phyloP scores from a whole-genome alignment of 2,329 filamentous ascomycete species.

The Rutstroemia sp. region DNA sequence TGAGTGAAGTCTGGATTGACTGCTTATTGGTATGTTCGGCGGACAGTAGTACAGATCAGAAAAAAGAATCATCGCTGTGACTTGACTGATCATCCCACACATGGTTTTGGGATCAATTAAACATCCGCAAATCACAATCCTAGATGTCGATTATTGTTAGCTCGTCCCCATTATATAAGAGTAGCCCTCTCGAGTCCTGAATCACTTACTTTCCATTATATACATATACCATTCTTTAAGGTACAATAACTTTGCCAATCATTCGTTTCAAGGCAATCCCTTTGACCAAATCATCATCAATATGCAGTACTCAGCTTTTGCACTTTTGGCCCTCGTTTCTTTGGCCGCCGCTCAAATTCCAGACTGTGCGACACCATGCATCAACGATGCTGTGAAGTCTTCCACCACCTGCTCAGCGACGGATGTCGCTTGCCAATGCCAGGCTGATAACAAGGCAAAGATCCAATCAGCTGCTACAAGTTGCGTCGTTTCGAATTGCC shows the following conservation, averaged over 20 bases:
- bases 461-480: constrained; percentile 5
- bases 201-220: neutral
- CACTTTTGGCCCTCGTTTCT: constrained; percentile 4
- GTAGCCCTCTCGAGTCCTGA: neutral
- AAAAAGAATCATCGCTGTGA: neutral
- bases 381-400: neutral
- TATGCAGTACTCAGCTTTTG: constrained; percentile 5
- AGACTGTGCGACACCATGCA: constrained; percentile 5
- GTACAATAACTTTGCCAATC: constrained; percentile 1
- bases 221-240: neutral
- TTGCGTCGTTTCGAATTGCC: constrained; percentile 1
- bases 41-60: neutral
- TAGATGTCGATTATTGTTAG: neutral
- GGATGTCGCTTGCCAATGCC: constrained; percentile 6
- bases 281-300: neutral
- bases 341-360: constrained; percentile 7
- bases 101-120: neutral
- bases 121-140: neutral
- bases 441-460: neutral
- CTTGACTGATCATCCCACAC: neutral
- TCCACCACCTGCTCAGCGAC: neutral
- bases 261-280: constrained; percentile 8
- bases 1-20: neutral
- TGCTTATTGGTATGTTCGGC: neutral
- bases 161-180: constrained; percentile 1